phyloP scores from a whole-genome alignment of 148 eudicot genomes.

The Chenopodium album region DNA sequence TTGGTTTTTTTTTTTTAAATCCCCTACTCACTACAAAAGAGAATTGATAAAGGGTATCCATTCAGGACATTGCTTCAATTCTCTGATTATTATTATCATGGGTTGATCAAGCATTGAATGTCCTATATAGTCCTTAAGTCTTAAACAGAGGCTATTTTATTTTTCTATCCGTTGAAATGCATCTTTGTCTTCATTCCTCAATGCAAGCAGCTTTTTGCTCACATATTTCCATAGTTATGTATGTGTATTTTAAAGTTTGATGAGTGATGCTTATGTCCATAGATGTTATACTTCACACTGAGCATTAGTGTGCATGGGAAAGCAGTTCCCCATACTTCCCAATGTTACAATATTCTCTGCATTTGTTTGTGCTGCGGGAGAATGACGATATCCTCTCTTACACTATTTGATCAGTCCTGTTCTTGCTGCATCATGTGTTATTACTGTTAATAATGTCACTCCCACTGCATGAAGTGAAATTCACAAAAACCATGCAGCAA shows the following conservation, averaged over 20 bases:
- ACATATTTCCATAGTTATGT: not conserved
- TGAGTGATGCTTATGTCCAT: not conserved
- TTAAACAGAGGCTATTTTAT: too few relatives aligned
- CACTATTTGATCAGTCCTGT: not conserved
- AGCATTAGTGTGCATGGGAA: not conserved
- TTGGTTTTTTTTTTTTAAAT: too few relatives aligned
- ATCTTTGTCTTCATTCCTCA: too few relatives aligned
- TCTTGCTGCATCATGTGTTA: not conserved
- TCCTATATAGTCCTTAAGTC: too few relatives aligned
- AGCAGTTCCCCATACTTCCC: not conserved
- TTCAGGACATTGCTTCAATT: too few relatives aligned
- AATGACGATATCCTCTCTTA: not conserved
- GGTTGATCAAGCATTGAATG: too few relatives aligned
- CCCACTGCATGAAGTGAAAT: not conserved
- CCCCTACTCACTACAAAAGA: too few relatives aligned
- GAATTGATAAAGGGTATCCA: too few relatives aligned
- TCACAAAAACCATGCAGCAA: not conserved
- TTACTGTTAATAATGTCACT: not conserved
- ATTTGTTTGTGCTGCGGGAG: not conserved
- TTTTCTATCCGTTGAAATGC: too few relatives aligned
- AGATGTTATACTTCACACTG: not conserved
- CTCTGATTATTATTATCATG: too few relatives aligned
- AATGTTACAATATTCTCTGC: not conserved
- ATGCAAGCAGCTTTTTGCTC: not conserved
- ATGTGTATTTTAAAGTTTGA: not conserved